Base-by-base conservation (phyloP, 2,329 filamentous ascomycete genomes). In the Hortaea werneckii region DNA sequence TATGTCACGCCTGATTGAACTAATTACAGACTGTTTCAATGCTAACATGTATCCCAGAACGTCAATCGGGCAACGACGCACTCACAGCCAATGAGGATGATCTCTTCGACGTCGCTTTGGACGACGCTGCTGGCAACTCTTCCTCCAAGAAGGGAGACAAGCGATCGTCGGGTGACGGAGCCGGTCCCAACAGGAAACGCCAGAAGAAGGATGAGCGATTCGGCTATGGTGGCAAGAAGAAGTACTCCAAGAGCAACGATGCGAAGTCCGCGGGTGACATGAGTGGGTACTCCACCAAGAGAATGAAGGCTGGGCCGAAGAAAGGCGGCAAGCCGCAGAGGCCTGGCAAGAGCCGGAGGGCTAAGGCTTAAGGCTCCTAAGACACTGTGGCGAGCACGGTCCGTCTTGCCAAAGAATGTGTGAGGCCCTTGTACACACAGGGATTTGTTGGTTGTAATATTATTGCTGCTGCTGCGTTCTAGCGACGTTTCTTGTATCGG, bases 181-280 rank as follows among this genome's bases (percentile, higher is more conserved):
- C 56, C 11, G 52, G 52, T 10, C 66, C 71, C 27, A 84, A 82
- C 62, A 52, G 54, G 45, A 96, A 96, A 74, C 83, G 92, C 50
- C 79, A 85, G 65, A 95, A 94, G 80, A 95, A 94, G 74, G 83
- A 98, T 64, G 78, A 85, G 54, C 95, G 95, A 72, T 96, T 83
- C 65, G 92, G 92, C 26, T 95, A 90, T 61, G 92, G 92, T 50
- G 92, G 92, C 58, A 95, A 95, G 80, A 98, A 98, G 77, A 77
- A 84, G 45, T 82, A 88, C 64, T 69, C 76, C 46, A 98, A 98
- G 79, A 95, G 88, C 50, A 87, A 87, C 56, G 89, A 95, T 67
- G 88, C 89, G 41, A 64, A 77, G 51, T 94, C 86, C 54, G 88
- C 82, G 40, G 83, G 79, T 50, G 92, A 98, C 65, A 70, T 94